Evolutionary conservation across 2,329 filamentous ascomycete species (phyloP).

Genomic region (Ophiocordyceps sinensis): DNA sequence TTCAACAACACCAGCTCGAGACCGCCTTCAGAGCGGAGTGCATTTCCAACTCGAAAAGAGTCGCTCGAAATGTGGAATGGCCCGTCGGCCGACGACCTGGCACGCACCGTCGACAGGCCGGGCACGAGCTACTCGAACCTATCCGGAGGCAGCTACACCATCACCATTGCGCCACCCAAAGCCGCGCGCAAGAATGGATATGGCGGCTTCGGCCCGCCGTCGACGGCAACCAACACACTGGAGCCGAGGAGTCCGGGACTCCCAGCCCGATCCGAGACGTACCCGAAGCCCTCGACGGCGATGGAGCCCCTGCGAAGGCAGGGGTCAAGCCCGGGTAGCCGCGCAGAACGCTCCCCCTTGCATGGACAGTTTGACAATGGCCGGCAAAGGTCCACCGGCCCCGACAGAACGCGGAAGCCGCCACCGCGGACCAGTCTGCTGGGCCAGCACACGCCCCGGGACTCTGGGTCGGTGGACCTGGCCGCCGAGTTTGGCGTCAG

Average conservation of each 20-base stretch:
- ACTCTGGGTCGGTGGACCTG: constrained; percentile 34
- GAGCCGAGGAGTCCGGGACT: constrained; percentile 22
- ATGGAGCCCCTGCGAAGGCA: constrained; percentile 25
- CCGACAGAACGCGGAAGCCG: constrained; percentile 35
- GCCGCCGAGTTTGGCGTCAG: constrained; percentile 44
- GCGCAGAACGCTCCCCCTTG: constrained; percentile 9
- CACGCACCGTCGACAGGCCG: constrained; percentile 2
- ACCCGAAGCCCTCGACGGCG: constrained; percentile 26
- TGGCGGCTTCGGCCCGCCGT: constrained; percentile 39
- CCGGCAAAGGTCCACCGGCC: constrained; percentile 28
- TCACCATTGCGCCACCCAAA: constrained; percentile 19
- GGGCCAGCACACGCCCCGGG: constrained; percentile 21
- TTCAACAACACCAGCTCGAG: constrained; percentile 40
- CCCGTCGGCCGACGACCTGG: constrained; percentile 1
- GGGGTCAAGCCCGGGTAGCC: constrained; percentile 33
- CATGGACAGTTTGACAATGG: constrained; percentile 10
- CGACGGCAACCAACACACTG: constrained; percentile 20
- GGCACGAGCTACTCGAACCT: constrained; percentile 6
- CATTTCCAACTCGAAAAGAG: constrained; percentile 16
- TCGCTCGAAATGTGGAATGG: constrained; percentile 10
- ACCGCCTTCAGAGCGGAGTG: constrained; percentile 17
- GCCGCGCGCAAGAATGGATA: constrained; percentile 38
- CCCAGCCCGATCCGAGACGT: constrained; percentile 36
- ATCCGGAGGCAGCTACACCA: constrained; percentile 10
- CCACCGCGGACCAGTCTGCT: constrained; percentile 37